Evolutionary conservation across 2,329 filamentous ascomycete species (phyloP).

Genomic region (Sordariomycetes sp.): DNA sequence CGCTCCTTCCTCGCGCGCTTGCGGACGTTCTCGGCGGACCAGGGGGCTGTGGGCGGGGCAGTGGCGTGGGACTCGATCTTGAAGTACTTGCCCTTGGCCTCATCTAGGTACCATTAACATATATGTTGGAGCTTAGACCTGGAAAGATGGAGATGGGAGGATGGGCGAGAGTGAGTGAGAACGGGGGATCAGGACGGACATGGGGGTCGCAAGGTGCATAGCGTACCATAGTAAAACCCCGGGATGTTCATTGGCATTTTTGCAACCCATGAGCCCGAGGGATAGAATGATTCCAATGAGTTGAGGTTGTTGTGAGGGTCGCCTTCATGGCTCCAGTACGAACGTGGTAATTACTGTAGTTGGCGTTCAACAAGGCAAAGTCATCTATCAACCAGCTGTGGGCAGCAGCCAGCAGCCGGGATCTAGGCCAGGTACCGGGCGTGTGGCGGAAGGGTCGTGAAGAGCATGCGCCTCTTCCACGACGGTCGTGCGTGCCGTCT

Average conservation of each 20-base stretch:
- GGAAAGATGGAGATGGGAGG: not conserved
- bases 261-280: not conserved
- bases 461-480: too few species aligned
- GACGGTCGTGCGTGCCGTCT: too few species aligned
- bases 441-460: too few species aligned
- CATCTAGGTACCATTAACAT: slow-evolving; percentile 21
- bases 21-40: slow-evolving; percentile 46
- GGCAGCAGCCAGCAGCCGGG: too few species aligned
- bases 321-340: too few species aligned
- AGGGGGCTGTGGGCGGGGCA: slow-evolving; percentile 34
- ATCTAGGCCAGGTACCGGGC: too few species aligned
- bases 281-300: too few species aligned
- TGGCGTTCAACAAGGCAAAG: too few species aligned
- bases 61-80: slow-evolving; percentile 46
- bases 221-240: slow-evolving; percentile 39
- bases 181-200: not conserved
- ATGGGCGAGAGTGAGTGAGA: not conserved
- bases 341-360: too few species aligned
- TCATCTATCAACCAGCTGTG: too few species aligned
- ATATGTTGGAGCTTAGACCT: not conserved
- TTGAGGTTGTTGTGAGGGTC: too few species aligned
- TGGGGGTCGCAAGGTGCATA: not conserved
- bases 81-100: slow-evolving; percentile 52
- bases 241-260: slow-evolving; percentile 23
- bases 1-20: slow-evolving; percentile 33